Base-by-base conservation (phyloP, 2,329 filamentous ascomycete genomes). In the Colletotrichum chrysophilum region DNA sequence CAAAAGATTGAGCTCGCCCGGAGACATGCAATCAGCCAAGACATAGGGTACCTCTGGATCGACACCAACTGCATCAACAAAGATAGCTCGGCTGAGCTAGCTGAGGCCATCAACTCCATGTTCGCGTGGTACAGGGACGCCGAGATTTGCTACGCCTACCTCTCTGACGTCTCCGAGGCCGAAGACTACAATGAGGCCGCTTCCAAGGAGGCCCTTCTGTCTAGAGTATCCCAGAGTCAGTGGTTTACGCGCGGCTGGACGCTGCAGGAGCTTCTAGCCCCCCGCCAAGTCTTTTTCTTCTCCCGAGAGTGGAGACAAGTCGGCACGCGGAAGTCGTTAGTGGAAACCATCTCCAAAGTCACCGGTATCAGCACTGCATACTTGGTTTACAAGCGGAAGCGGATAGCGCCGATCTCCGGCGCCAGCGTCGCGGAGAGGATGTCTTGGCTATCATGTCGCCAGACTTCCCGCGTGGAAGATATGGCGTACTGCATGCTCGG, bases 401-500 rank as follows among this genome's bases (percentile, higher is more conserved):
- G 21, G 0, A 30, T 24, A 21, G 36, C 71, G 21, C 56, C 26
- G 9, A 52, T 75, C 3, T 73, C 69, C 12, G 14, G 32, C n/a
- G 78, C 77, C 14, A 78, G 79, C 74, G 74, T 82, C 36, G 79
- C 81, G 1, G 64, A 75, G 16, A 79, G 79, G 66, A 83, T 83
- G 82, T 81, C 79, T 6, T 83, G 81, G 82, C 78, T 80, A 13
- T 76, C 81, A 4, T 68, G 71, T 4, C 74, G 82, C 21, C 38
- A 75, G 66, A 82, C 79, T 3, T 80, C 77, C 2, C 73, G 78
- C 4, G 8, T 52, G 43, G 78, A 82, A 67, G 80, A 83, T 70
- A 66, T 78, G 26, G 81, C 81, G 2, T 83, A 83, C 58, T 80
- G 79, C 38, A 74, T 83, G 58, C 66, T 82, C 12, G 82, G 82